phyloP scores from a whole-genome alignment of 495 filamentous ascomycete species.

The Penicillium soppii region DNA sequence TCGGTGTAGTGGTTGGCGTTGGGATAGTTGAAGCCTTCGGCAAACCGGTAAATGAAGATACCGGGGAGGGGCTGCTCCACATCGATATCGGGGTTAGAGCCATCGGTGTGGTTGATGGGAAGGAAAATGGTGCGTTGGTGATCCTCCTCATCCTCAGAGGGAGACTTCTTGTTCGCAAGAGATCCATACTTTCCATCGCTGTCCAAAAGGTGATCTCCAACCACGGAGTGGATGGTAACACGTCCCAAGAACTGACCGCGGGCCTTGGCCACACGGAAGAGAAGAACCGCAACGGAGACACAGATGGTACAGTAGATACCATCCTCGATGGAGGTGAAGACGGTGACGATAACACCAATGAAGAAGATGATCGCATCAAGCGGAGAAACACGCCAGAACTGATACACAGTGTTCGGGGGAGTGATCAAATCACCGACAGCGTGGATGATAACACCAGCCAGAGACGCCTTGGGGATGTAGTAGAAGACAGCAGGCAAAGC shows the following conservation, averaged over 20 bases:
- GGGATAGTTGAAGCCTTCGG: conserved; percentile 95
- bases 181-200: conserved; percentile 57
- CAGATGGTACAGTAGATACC: conserved; percentile 88
- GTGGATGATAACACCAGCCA: conserved; percentile 97
- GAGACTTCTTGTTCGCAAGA: conserved; percentile 37
- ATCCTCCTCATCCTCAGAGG: conserved; percentile 27
- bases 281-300: conserved; percentile 71
- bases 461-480: conserved; percentile 82
- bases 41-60: conserved; percentile 96
- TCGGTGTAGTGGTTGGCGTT: conserved; percentile 93
- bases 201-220: conserved; percentile 79
- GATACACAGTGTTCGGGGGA: conserved; percentile 87
- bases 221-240: conserved; percentile 84
- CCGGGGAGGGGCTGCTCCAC: conserved; percentile 83
- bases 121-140: conserved; percentile 75
- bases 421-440: conserved; percentile 96
- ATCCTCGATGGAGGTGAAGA: conserved; percentile 86
- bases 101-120: conserved; percentile 84
- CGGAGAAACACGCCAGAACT: conserved; percentile 93
- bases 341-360: conserved; percentile 83
- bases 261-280: conserved; percentile 83
- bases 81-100: conserved; percentile 83
- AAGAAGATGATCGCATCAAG: conserved; percentile 94
- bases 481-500: conserved; percentile 89
- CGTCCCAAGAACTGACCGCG: conserved; percentile 84